These are phyloP conservation scores for Cystobasidium slooffiae DNA, from an alignment of 1,284 basidiomycete genomes.

Conservation along the genomic window DNA sequence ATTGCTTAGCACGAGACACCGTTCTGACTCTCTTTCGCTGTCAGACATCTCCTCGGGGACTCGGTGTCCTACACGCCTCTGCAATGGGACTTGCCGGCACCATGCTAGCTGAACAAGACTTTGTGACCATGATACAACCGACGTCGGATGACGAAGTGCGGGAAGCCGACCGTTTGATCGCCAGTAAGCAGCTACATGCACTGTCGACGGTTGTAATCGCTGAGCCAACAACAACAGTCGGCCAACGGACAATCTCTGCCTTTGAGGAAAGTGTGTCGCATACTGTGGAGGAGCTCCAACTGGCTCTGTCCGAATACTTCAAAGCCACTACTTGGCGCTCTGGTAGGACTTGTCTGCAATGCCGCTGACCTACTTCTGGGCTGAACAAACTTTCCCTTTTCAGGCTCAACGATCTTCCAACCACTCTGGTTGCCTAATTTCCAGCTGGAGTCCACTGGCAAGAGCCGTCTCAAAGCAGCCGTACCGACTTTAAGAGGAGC, in stretches of 20 bases:
- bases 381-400: slow-evolving; percentile 59
- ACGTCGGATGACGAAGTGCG: slow-evolving; percentile 71
- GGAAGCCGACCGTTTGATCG: slow-evolving; percentile 63
- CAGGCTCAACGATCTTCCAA: slow-evolving; percentile 52
- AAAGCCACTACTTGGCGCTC: slow-evolving; percentile 47
- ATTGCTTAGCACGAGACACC: background rate
- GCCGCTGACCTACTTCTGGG: slow-evolving; percentile 53
- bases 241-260: slow-evolving; percentile 43
- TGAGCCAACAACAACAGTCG: slow-evolving; percentile 28
- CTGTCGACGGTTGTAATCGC: background rate
- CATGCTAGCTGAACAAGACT: slow-evolving; percentile 69
- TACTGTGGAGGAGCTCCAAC: slow-evolving; percentile 48
- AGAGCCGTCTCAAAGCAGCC: slow-evolving; percentile 60
- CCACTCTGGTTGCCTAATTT: slow-evolving; percentile 48
- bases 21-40: slow-evolving; percentile 45
- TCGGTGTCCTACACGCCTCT: slow-evolving; percentile 82
- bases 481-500: slow-evolving; percentile 78
- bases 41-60: slow-evolving; percentile 68
- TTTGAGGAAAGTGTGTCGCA: slow-evolving; percentile 47
- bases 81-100: slow-evolving; percentile 76
- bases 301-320: slow-evolving; percentile 49
- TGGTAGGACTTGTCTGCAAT: slow-evolving; percentile 54
- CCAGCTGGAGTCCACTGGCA: slow-evolving; percentile 30
- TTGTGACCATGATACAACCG: slow-evolving; percentile 67
- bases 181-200: slow-evolving; percentile 59